phyloP scores from a whole-genome alignment of 495 filamentous ascomycete species.

The Tuber borchii region DNA sequence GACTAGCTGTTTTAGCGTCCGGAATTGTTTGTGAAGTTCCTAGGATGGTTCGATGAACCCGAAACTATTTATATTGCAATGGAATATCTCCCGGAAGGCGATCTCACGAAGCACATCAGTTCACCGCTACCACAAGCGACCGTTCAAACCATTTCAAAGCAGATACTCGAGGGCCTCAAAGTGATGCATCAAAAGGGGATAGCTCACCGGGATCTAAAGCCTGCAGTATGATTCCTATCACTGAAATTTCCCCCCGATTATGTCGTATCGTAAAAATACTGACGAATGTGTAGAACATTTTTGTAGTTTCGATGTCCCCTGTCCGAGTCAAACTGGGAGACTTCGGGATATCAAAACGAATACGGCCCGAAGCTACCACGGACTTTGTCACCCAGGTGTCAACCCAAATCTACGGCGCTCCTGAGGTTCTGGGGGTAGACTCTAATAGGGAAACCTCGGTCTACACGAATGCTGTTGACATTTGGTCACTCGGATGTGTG shows the following conservation, averaged over 20 bases:
- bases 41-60: neutral
- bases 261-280: neutral
- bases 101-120: neutral
- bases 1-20: neutral
- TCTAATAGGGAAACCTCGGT: constrained; percentile 7
- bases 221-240: neutral
- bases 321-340: constrained; percentile 20
- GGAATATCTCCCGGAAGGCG: constrained; percentile 16
- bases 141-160: constrained; percentile 4
- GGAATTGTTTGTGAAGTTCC: constrained; percentile 13
- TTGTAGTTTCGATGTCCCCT: constrained; percentile 14
- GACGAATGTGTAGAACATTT: constrained; percentile 12
- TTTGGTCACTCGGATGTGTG: constrained; percentile 29
- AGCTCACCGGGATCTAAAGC: constrained; percentile 20
- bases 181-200: constrained; percentile 17
- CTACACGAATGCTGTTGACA: constrained; percentile 29
- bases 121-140: neutral
- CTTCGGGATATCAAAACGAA: constrained; percentile 19
- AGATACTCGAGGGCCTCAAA: constrained; percentile 18
- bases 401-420: constrained; percentile 17
- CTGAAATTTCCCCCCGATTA: constrained; percentile 49
- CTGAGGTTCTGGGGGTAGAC: constrained; percentile 17
- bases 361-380: neutral
- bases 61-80: constrained; percentile 11
- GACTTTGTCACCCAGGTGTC: constrained; percentile 6